Evolutionary conservation across 768 basidiomycete species (phyloP), one percentile per base, ranked within the genome.

Genomic region (Mrakia blollopis): DNA sequence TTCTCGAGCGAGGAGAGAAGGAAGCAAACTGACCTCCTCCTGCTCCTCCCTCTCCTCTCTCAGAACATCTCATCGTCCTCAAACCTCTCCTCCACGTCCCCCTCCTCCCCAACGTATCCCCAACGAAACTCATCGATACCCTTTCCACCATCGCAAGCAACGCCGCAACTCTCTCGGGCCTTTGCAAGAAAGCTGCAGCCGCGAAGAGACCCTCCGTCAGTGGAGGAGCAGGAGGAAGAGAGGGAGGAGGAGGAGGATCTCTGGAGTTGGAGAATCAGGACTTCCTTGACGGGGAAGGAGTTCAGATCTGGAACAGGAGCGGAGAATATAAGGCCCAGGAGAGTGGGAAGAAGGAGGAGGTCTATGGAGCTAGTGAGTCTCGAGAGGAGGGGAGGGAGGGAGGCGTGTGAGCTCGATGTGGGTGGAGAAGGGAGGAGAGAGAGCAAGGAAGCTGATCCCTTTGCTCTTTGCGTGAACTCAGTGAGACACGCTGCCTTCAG

Each of bases 31-130:
- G 62, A 63, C 21, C 13, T n/a, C 35, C 62, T 37, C 5, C n/a
- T n/a, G n/a, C n/a, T 37, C 61, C 18, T 67, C 11, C 32, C 41
- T 50, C 39, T 14, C 30, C 9, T 41, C 41, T 44, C 41, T 4
- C 50, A 76, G 75, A 76, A 1, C 39, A 32, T 9, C 75, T 70
- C 35, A 69, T 79, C 7, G n/a, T 70, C 47, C 74, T 78, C 35
- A 52, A 75, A 9, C 28, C 75, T 52, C 73, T 81, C 25, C 79
- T 79, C 3, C 35, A 57, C 16, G 75, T 68, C 32, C 74, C 54
- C 57, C 25, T 28, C 8, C 54, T 70, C 50, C 65, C 63, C 47
- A 57, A 54, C 3, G 35, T 63, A 41, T 25, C 47, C 16, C 11
- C 76, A 60, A 13, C 54, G 41, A 28, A 61, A 44, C 47, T 52